Base-by-base conservation (phyloP, 2,329 filamentous ascomycete species). In the Stagonosporopsis chrysanthemi region DNA sequence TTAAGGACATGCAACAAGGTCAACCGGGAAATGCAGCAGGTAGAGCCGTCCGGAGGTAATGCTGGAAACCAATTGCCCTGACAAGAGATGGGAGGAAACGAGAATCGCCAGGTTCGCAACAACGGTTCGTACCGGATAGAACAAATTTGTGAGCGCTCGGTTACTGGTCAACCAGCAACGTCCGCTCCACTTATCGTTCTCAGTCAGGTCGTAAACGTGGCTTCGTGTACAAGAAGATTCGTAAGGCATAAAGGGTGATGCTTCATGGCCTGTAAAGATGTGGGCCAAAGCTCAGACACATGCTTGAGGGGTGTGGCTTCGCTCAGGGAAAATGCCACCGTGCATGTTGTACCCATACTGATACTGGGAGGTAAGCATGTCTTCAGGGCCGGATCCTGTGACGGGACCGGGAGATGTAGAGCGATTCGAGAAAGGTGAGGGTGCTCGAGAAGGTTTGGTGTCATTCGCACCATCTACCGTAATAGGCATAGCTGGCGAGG, bases 271-370 rank as follows among this genome's bases (percentile, higher is more conserved):
- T 56, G 40, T 5, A 46, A 41, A 50, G 29, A 60, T 50, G 60
- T 59, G 51, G 57, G 48, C 40, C 33, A 51, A 33, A 36, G 46
- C 41, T 65, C 67, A 76, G 17, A 76, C 73, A 52, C 74, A 75
- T 43, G 73, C 71, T 56, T 80, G 79, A n/a, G 79, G 79, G 3
- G 79, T 75, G 46, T 81, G 79, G 47, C 76, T 73, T 24, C 65
- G 68, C 57, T 82, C 80, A 44, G 74, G 72, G 49, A 83, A 77
- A 52, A 82, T 77, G 36, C 75, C 75, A 60, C 75, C 75, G 56
- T 79, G 77, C 69, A 73, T 70, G 42, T 66, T 68, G 56, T 71
- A 72, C 70, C 68, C 65, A 65, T 79, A 82, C 19, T 78, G 74
- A 67, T 79, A 81, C 49, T 75, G 72, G 54, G 79, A 79, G 15